phyloP scores from a whole-genome alignment of 2,329 filamentous ascomycete species.

The Hymenoscyphus salicellus region DNA sequence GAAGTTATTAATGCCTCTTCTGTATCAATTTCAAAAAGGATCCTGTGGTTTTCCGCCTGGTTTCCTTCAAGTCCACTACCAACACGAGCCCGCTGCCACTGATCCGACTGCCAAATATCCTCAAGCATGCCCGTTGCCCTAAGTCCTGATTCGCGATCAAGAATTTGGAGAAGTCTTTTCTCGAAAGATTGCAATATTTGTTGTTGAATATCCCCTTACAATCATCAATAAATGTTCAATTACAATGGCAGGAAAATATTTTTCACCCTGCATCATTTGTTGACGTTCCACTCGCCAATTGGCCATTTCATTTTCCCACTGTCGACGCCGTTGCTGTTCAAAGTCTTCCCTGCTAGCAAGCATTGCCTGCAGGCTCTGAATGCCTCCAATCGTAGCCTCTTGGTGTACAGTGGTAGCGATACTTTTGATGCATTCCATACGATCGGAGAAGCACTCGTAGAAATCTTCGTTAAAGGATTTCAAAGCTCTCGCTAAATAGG shows the following conservation, averaged over 20 bases:
- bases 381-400: too few species aligned
- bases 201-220: neutral
- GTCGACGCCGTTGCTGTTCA: neutral
- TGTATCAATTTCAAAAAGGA: too few species aligned
- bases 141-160: neutral
- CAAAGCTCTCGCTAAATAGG: too few species aligned
- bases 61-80: too few species aligned
- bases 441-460: too few species aligned
- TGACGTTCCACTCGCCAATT: neutral
- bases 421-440: too few species aligned
- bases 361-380: too few species aligned
- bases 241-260: neutral
- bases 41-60: too few species aligned
- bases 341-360: neutral
- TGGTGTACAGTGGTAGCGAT: too few species aligned
- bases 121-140: neutral
- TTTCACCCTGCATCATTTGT: neutral
- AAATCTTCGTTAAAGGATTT: too few species aligned
- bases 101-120: neutral
- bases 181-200: neutral
- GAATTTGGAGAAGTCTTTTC: neutral
- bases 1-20: too few species aligned
- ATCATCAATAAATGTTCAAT: neutral
- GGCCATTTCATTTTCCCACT: neutral
- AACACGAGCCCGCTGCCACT: neutral